Conservation (phyloP, 129 eudicot genomes). For the Saposhnikovia divaricata region DNA sequence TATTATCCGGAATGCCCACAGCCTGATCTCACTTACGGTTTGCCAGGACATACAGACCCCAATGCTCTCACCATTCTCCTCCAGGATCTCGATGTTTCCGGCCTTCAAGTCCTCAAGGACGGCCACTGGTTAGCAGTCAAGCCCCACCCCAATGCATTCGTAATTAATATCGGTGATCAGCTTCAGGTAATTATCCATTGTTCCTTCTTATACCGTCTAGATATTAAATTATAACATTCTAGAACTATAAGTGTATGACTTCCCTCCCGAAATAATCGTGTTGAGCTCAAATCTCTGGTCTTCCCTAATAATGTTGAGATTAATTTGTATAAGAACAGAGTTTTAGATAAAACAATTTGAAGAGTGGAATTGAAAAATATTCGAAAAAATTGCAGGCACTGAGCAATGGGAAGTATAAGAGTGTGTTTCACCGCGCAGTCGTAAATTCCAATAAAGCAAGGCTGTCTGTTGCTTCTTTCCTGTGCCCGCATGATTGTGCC, state of each 20-base stretch:
- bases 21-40: slow-evolving; percentile 78
- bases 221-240: too few species aligned
- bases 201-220: too few species aligned
- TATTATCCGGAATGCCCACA: slow-evolving; percentile 73
- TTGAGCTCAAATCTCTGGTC: too few species aligned
- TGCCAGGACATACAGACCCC: slow-evolving; percentile 84
- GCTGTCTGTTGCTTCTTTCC: slow-evolving; percentile 69
- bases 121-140: slow-evolving; percentile 63
- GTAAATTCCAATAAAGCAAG: slow-evolving; percentile 53
- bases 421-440: slow-evolving; percentile 74
- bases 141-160: slow-evolving; percentile 69
- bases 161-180: slow-evolving; percentile 84
- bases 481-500: slow-evolving; percentile 50
- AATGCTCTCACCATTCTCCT: slow-evolving; percentile 82
- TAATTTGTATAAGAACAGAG: too few species aligned
- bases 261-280: too few species aligned
- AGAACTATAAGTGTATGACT: too few species aligned
- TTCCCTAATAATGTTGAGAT: too few species aligned
- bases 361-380: background rate
- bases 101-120: slow-evolving; percentile 72
- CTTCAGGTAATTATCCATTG: slow-evolving; percentile 33
- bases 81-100: slow-evolving; percentile 58
- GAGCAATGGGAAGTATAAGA: slow-evolving; percentile 69
- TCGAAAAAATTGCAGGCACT: slow-evolving; percentile 37
- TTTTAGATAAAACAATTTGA: background rate